These are phyloP conservation scores for Leccinum barrowsii DNA, from an alignment of 768 basidiomycete species.

Conservation along the genomic window DNA sequence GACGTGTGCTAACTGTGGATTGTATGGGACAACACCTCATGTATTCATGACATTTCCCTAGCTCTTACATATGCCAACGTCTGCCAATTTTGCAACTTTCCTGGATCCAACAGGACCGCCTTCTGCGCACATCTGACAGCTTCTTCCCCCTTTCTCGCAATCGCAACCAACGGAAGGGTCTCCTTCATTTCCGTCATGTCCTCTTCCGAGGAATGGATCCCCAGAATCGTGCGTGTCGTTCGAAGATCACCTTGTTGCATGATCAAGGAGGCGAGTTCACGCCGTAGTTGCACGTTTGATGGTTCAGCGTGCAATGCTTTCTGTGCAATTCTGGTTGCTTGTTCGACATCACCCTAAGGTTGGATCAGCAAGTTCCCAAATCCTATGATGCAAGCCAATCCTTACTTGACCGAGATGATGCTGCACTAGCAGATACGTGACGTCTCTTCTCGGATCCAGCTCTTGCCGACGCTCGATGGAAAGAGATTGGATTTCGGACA, in stretches of 20 bases:
- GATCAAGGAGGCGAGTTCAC: conserved; percentile 51
- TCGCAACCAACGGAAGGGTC: conserved; percentile 49
- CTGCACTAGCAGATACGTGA: conserved; percentile 67
- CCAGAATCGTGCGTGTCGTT: conserved; percentile 47
- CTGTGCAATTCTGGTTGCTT: conserved; percentile 54
- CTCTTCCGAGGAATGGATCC: conserved; percentile 27
- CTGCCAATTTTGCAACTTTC: conserved; percentile 51
- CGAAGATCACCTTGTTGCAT: conserved; percentile 44
- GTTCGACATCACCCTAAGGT: conserved; percentile 43
- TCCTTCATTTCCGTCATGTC: conserved; percentile 36
- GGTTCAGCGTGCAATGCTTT: conserved; percentile 58
- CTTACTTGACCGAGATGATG: conserved; percentile 72
- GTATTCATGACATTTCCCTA: conserved; percentile 23
- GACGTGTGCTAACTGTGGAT: background rate
- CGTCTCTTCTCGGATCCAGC: conserved; percentile 68
- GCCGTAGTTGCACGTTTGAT: conserved; percentile 43
- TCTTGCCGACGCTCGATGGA: conserved; percentile 60
- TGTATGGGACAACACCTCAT: background rate
- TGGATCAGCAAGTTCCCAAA: background rate
- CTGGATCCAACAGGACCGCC: conserved; percentile 54
- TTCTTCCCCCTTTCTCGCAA: conserved; percentile 36
- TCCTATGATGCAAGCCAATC: background rate
- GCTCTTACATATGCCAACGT: conserved; percentile 53
- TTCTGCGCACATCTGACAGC: conserved; percentile 52
- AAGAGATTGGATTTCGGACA: conserved; percentile 74